phyloP scores from a whole-genome alignment of 257 asterid species.

The Penstemon davidsonii region DNA sequence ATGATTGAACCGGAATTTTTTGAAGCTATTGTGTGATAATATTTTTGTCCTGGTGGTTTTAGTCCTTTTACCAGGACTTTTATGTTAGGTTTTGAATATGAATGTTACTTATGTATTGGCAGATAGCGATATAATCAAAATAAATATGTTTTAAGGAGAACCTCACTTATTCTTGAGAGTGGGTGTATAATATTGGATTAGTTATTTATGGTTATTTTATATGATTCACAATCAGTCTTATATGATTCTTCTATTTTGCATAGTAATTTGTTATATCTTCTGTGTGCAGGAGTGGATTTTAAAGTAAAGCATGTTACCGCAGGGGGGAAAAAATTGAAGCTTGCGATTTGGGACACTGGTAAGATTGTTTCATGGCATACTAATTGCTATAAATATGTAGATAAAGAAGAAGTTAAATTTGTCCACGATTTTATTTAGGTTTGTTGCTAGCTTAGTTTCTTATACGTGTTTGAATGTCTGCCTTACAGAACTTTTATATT shows the following conservation, averaged over 20 bases:
- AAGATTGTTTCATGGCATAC: conserved; percentile 22
- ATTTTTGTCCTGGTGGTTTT: neutral
- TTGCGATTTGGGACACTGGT: conserved; percentile 99
- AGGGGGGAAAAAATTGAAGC: conserved; percentile 94
- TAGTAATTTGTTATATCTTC: neutral
- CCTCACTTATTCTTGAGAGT: no score
- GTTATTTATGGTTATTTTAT: neutral
- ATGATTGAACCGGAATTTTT: no score
- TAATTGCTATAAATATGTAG: neutral
- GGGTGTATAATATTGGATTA: neutral
- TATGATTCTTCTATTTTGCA: neutral
- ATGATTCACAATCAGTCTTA: neutral
- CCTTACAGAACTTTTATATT: no score
- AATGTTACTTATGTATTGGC: neutral
- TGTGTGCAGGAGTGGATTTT: conserved; percentile 76
- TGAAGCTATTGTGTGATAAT: neutral
- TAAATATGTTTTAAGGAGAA: neutral
- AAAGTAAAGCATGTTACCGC: conserved; percentile 86
- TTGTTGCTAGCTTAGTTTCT: neutral
- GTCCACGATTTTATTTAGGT: no score
- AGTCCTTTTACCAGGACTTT: neutral
- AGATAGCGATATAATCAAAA: neutral
- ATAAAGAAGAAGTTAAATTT: neutral
- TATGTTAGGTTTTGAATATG: neutral
- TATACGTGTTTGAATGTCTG: no score